Evolutionary conservation across 2,329 filamentous ascomycete species (phyloP).

Genomic region (Aaosphaeria pasadenensis): DNA sequence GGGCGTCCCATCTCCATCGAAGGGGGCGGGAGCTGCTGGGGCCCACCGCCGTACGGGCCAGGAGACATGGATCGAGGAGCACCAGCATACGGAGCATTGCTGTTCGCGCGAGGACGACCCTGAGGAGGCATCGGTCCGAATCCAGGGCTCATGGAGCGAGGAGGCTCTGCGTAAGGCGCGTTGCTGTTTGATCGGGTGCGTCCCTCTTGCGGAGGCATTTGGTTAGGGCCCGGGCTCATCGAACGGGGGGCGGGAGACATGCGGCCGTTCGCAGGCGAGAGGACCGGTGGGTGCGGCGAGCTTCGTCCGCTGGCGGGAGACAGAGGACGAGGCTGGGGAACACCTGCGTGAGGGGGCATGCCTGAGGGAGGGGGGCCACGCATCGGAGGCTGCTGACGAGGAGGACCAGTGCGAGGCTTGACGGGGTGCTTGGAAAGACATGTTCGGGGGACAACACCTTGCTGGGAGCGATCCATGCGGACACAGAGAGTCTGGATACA

Average conservation of each 20-base stretch:
- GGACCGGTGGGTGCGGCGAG: conserved; percentile 47
- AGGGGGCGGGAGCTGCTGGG: conserved; percentile 23
- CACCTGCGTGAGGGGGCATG: conserved; percentile 31
- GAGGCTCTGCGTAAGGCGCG: conserved; percentile 2
- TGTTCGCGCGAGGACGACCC: conserved; percentile 32
- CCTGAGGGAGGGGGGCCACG: conserved; percentile 11
- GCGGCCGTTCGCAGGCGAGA: conserved; percentile 39
- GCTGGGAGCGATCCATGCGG: conserved; percentile 81
- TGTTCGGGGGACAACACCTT: conserved; percentile 90
- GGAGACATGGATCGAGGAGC: conserved; percentile 38
- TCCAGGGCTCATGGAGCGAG: conserved; percentile 24
- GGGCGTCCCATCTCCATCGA: conserved; percentile 32
- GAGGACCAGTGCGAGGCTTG: conserved; percentile 67
- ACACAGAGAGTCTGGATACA: conserved; percentile 74
- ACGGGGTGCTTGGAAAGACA: conserved; percentile 90
- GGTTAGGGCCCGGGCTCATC: conserved; percentile 8
- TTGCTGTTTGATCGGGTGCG: not conserved
- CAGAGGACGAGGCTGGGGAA: conserved; percentile 35
- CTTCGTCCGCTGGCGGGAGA: conserved; percentile 47
- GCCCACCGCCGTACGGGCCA: conserved; percentile 36
- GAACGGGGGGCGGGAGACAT: conserved; percentile 22
- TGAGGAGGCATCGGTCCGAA: conserved; percentile 9
- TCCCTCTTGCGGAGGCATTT: not conserved
- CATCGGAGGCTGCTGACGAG: conserved; percentile 43
- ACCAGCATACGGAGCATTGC: conserved; percentile 36